Evolutionary conservation across 2,329 filamentous ascomycete species (phyloP), one percentile per base, ranked within the genome.

Genomic region (Arthrobotrys sinensis): DNA sequence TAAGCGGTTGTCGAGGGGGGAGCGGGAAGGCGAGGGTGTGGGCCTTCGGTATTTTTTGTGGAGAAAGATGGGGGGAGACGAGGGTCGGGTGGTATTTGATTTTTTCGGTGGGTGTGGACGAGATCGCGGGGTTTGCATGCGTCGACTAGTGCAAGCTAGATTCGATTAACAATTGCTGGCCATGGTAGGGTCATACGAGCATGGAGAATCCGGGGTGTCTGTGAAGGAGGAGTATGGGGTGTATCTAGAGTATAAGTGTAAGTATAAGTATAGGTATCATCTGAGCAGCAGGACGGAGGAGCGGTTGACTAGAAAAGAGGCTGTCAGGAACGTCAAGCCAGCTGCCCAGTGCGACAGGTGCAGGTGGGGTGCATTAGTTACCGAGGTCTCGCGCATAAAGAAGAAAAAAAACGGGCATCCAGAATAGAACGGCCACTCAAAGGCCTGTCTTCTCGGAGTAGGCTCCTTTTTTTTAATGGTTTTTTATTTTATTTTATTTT

Each of bases 301-400:
- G 24, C 24, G 24, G 24, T 45, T 38, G n/a, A n/a, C n/a, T 45
- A 6, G 11, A 16, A n/a, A 6, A 45, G n/a, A n/a, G 52, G 52
- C 34, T 36, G 48, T 62, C 70, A 48, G 63, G 46, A 70, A 64
- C 55, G 24, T 14, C 65, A 16, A 64, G 40, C 45, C 73, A 77
- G 50, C 50, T 77, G 72, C 72, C 73, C 57, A 66, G 57, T 48
- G 72, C 72, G 72, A 70, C 66, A 71, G 55, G 65, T 40, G 71
- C 63, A 64, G 71, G 71, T 64, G 64, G 63, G 71, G 24, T 55
- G 71, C 71, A 76, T 68, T 64, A 76, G 71, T 68, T 76, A 64
- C 55, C 63, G 64, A 64, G 63, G 63, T 76, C 43, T 28, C 32
- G 63, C 48, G 70, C 63, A 73, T 63, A 50, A 63, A 24, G 43